Conservation (phyloP, 306 rosid species). For the Cercis canadensis region DNA sequence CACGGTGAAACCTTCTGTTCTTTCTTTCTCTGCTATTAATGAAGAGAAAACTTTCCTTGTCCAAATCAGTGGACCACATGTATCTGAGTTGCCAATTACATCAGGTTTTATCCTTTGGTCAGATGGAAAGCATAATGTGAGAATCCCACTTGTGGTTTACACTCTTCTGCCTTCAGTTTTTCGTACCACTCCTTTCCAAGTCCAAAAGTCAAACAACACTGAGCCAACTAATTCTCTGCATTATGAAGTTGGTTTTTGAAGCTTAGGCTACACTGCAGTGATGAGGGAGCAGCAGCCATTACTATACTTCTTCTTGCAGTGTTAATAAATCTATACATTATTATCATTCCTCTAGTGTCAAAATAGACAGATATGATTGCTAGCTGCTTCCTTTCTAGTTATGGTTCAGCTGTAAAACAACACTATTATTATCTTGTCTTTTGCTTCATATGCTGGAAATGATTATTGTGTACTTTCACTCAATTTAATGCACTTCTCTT, state of each 20-base stretch:
- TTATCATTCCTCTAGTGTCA: too few species aligned
- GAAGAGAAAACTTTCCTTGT: slow-evolving; percentile 28
- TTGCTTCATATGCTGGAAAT: too few species aligned
- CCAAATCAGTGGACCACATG: slow-evolving; percentile 13
- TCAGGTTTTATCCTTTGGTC: slow-evolving; percentile 34
- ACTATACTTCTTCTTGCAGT: too few species aligned
- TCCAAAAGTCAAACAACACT: not conserved
- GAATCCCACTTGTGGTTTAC: slow-evolving; percentile 42
- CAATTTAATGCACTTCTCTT: too few species aligned
- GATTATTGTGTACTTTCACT: too few species aligned
- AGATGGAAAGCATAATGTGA: slow-evolving; percentile 33
- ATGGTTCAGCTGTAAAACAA: too few species aligned
- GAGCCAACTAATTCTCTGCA: not conserved
- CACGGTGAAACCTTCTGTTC: slow-evolving; percentile 2
- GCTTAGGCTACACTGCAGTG: too few species aligned
- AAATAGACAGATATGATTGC: too few species aligned
- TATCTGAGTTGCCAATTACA: slow-evolving; percentile 21
- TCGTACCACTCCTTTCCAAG: not conserved
- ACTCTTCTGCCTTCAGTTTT: slow-evolving; percentile 30
- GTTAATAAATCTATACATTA: too few species aligned
- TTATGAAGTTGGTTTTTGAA: not conserved
- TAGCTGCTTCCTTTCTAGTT: too few species aligned
- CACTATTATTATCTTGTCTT: too few species aligned
- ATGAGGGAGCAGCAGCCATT: too few species aligned
- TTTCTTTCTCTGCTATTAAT: slow-evolving; percentile 31